Evolutionary conservation across 139 green algal species (phyloP).

Genomic region (Coelastrella sp.): DNA sequence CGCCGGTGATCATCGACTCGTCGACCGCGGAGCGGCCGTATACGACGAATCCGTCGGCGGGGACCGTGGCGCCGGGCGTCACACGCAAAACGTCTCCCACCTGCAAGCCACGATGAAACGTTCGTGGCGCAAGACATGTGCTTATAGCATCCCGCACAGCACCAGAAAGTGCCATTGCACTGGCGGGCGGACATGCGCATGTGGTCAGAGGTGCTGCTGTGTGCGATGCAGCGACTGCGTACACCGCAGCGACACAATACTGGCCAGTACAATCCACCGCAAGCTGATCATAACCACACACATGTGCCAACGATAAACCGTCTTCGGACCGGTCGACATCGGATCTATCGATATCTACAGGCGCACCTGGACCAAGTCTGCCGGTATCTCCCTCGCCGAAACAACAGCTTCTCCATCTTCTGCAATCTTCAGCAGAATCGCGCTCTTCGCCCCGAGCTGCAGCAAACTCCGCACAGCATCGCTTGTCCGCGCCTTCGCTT

Average conservation of each 20-base stretch:
- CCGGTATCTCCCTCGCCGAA: constrained; percentile 80
- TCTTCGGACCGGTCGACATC: no score
- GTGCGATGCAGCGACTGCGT: no score
- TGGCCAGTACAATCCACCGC: no score
- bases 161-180: no score
- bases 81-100: constrained; percentile 70
- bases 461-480: constrained; percentile 90
- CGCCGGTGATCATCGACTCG: constrained; percentile 98
- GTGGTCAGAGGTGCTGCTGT: no score
- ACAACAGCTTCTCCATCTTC: background rate
- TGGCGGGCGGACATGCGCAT: no score
- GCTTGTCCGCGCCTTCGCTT: constrained; percentile 57
- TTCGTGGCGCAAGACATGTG: no score
- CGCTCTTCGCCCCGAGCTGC: constrained; percentile 81
- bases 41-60: constrained; percentile 90
- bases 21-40: constrained; percentile 85
- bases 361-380: constrained; percentile 82
- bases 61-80: constrained; percentile 82
- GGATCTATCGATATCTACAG: background rate
- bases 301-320: no score
- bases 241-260: no score
- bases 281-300: no score
- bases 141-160: no score
- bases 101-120: constrained; percentile 1
- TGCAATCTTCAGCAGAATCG: constrained; percentile 78